Evolutionary conservation across 2,329 filamentous ascomycete species (phyloP), one percentile per base, ranked within the genome.

Genomic region (Xylaria sp.): DNA sequence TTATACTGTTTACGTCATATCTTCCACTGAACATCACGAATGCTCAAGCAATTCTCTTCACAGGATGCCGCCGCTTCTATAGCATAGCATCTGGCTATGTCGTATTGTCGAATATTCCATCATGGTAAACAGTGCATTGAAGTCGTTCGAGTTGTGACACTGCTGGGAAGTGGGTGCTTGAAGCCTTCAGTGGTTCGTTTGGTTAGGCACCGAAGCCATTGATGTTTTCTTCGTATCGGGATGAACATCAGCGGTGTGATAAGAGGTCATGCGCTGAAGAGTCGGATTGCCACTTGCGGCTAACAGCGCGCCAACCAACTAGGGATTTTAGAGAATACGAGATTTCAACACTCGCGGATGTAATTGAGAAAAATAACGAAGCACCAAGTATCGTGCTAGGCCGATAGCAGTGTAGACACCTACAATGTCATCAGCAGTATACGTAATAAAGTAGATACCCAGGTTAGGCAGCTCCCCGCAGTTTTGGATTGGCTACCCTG

Each of bases 221-320:
- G 61, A 17, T 63, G 13, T 65, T 36, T 61, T n/a, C n/a, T n/a
- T 61, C 67, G 67, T 69, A 69, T 64, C 23, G 20, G 57, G 6
- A 33, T 31, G 57, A 36, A 38, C 60, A 23, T 42, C n/a, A 10
- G 11, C 46, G 57, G 33, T 65, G 44, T 44, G 56, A 60, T 42
- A 44, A 28, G n/a, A 31, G 54, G 54, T 69, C 67, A 69, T 40
- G 63, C 36, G 63, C 26, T 20, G 40, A 44, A 49, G 33, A 26
- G 26, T 10, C 42, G 48, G 38, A 15, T 58, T 46, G 6, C 60
- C 49, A 36, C 57, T 58, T 49, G n/a, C 60, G 49, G 49, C 33
- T 59, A 42, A 60, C 15, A 28, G 42, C 17, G 17, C 36, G 53
- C 67, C 63, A 61, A 31, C 23, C 56, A 42, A 33, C 23, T 11